Evolutionary conservation across 225 moss, liverwort and hornwort species (phyloP).

Genomic region (Sphagnum contortum): DNA sequence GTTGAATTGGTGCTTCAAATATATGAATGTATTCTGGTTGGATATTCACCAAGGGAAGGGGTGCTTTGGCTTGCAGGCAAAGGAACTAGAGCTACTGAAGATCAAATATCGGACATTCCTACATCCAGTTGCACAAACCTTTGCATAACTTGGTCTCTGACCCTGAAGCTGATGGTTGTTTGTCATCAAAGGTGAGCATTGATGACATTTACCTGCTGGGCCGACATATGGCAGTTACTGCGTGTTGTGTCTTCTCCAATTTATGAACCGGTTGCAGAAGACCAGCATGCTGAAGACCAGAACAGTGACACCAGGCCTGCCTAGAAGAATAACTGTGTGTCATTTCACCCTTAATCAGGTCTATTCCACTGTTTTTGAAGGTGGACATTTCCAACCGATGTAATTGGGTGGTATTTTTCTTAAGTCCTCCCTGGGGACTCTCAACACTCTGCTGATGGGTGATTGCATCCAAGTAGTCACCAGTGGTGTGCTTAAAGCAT

Average conservation of each 20-base stretch:
- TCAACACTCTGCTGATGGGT: neutral
- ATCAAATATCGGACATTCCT: conserved; percentile 9
- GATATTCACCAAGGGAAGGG: neutral
- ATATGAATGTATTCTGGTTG: neutral
- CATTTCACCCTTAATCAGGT: too few species aligned
- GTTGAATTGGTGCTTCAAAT: neutral
- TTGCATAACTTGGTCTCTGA: conserved; percentile 9
- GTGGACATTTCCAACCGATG: too few species aligned
- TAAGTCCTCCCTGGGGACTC: too few species aligned
- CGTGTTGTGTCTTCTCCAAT: too few species aligned
- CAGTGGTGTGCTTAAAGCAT: too few species aligned
- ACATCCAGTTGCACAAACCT: conserved; percentile 11
- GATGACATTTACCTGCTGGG: too few species aligned
- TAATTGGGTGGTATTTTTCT: neutral
- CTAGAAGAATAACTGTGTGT: too few species aligned
- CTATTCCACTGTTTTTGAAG: too few species aligned
- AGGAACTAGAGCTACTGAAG: conserved; percentile 15
- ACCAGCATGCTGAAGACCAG: too few species aligned
- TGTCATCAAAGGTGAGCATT: conserved; percentile 24
- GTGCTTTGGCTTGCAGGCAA: conserved; percentile 9
- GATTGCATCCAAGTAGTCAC: neutral
- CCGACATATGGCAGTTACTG: too few species aligned
- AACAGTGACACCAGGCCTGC: too few species aligned
- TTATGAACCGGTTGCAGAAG: too few species aligned
- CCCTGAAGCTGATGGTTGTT: conserved; percentile 3